Conservation (phyloP, 2,329 filamentous ascomycete genomes). For the Xylaria sp. region DNA sequence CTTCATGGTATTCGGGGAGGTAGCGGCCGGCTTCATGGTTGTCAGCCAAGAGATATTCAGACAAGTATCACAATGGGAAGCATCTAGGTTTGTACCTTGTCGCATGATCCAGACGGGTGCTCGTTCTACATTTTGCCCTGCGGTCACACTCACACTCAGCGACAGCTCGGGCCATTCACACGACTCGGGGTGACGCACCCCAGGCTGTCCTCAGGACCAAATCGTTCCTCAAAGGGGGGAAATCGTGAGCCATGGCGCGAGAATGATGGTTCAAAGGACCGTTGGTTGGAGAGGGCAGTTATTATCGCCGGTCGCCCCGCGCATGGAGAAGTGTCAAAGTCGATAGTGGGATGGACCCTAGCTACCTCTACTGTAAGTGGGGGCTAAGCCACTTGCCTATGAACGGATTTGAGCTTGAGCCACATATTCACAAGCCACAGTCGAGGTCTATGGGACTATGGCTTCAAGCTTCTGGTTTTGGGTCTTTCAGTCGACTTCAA, state of each 20-base stretch:
- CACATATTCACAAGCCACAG: constrained; percentile 11
- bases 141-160: constrained; percentile 42
- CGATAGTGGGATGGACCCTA: constrained; percentile 38
- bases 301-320: background rate
- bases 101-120: constrained; percentile 99
- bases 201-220: constrained; percentile 88
- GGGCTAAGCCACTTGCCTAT: constrained; percentile 2
- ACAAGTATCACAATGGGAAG: background rate
- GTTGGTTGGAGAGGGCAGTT: constrained; percentile 13
- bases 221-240: constrained; percentile 91
- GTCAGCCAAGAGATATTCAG: constrained; percentile 17
- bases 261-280: constrained; percentile 1
- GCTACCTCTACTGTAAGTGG: background rate
- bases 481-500: background rate
- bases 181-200: constrained; percentile 65
- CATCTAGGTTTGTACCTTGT: constrained; percentile 75
- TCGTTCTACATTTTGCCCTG: constrained; percentile 89
- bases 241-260: constrained; percentile 72
- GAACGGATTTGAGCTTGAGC: background rate
- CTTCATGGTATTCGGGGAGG: constrained; percentile 96
- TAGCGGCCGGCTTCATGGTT: constrained; percentile 82
- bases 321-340: constrained; percentile 3
- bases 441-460: too few species aligned
- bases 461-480: too few species aligned
- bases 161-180: constrained; percentile 34